phyloP scores from a whole-genome alignment of 1,284 basidiomycete species.

The Pyrrhoderma noxium region DNA sequence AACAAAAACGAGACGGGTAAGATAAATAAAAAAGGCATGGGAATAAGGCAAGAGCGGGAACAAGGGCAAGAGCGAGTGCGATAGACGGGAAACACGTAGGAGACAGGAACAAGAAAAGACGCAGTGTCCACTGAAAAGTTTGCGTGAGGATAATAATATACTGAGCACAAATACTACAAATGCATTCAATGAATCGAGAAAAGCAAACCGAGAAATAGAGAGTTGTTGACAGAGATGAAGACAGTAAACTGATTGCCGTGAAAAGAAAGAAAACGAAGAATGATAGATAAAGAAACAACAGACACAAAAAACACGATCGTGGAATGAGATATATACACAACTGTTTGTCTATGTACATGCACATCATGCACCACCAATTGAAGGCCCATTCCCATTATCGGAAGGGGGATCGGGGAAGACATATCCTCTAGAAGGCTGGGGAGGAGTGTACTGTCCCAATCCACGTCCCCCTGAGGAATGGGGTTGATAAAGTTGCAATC shows the following conservation, averaged over 20 bases:
- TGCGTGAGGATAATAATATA: not conserved
- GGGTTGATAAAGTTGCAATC: not conserved
- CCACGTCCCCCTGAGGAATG: not conserved
- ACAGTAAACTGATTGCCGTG: not conserved
- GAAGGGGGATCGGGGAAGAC: constrained; percentile 6
- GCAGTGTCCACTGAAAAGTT: not conserved
- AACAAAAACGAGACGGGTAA: not conserved
- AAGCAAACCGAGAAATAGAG: constrained; percentile 2
- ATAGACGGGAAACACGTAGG: not conserved
- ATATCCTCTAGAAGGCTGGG: constrained; percentile 7
- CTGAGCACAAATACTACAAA: not conserved
- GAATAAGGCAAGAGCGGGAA: not conserved
- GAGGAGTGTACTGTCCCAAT: constrained; percentile 3
- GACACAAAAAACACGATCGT: not conserved
- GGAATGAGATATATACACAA: not conserved
- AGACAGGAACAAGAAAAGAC: not conserved
- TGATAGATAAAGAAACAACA: constrained; percentile 5
- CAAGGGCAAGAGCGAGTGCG: not conserved
- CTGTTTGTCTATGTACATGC: not conserved
- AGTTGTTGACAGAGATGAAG: not conserved
- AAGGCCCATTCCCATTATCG: not conserved
- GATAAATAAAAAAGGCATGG: not conserved
- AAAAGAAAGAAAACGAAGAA: not conserved
- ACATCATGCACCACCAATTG: not conserved
- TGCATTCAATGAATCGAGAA: not conserved